Evolutionary conservation across 2,329 filamentous ascomycete genomes (phyloP).

Genomic region (Botrytis squamosa): DNA sequence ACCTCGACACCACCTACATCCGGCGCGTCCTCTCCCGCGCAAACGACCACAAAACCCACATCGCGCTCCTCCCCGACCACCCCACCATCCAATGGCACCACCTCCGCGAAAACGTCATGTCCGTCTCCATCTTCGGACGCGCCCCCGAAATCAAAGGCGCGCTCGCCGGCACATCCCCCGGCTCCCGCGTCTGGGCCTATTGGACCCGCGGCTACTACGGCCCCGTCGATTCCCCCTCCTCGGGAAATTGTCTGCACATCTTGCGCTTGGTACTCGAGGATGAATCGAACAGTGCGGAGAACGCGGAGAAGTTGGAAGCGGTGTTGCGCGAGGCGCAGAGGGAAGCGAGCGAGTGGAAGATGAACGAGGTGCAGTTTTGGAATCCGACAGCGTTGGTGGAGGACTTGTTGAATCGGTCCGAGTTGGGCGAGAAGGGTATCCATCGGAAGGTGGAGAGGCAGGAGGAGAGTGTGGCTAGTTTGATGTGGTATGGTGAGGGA

Average conservation of each 20-base stretch:
- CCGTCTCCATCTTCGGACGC: conserved; percentile 56
- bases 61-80: conserved; percentile 68
- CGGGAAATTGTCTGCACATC: conserved; percentile 68
- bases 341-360: conserved; percentile 70
- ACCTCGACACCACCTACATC: conserved; percentile 63
- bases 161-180: conserved; percentile 49
- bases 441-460: conserved; percentile 56
- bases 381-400: conserved; percentile 64
- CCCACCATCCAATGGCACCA: conserved; percentile 75
- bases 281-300: conserved; percentile 42
- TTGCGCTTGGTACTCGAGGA: conserved; percentile 68
- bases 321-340: conserved; percentile 65
- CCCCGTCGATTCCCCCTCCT: conserved; percentile 44
- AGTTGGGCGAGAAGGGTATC: conserved; percentile 45
- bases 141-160: conserved; percentile 67
- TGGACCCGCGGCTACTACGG: conserved; percentile 69
- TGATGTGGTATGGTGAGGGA: conserved; percentile 66
- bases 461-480: conserved; percentile 64
- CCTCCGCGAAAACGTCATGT: conserved; percentile 77
- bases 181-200: conserved; percentile 66
- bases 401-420: conserved; percentile 48
- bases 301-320: conserved; percentile 55
- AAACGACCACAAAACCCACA: conserved; percentile 47
- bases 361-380: conserved; percentile 75
- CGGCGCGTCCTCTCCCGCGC: conserved; percentile 49